A percentile compares a stretch with the other conserved stretches of the same genome.
These are phyloP conservation scores for Acanthamoeba healyi DNA, from an alignment of 208 protist species.

Conservation along the genomic window DNA sequence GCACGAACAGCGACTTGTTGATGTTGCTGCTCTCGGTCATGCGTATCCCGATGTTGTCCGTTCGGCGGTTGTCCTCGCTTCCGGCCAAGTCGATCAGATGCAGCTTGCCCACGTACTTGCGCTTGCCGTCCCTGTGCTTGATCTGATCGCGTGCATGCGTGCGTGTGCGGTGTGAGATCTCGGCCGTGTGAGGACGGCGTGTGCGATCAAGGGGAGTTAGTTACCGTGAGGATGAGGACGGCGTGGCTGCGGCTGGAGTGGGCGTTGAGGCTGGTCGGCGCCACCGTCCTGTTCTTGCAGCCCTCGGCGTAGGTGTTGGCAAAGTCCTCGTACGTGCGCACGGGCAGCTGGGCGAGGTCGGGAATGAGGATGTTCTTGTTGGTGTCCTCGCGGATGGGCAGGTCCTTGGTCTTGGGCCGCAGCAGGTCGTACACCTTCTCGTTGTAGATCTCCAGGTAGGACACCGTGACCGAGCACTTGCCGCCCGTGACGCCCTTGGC, in stretches of 20 bases:
- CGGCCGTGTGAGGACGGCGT: no score
- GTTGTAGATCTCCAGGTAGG: conserved; percentile 94
- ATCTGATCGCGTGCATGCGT: no score
- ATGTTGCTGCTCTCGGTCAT: conserved; percentile 92
- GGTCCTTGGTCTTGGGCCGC: conserved; percentile 5
- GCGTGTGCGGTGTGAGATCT: no score
- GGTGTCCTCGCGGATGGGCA: conserved; percentile 73
- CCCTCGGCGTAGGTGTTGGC: neutral
- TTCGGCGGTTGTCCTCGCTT: conserved; percentile 76
- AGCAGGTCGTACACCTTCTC: conserved; percentile 92
- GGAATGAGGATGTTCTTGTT: conserved; percentile 75
- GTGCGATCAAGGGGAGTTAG: neutral
- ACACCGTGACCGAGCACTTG: conserved; percentile 85
- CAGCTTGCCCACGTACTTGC: conserved; percentile 86
- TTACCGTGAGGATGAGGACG: neutral
- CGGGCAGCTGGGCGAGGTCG: conserved; percentile 3
- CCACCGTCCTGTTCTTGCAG: conserved; percentile 90
- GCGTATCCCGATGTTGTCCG: conserved; percentile 70
- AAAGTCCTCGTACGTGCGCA: conserved; percentile 8
- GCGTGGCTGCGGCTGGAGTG: conserved; percentile 90
- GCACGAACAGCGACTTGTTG: conserved; percentile 91
- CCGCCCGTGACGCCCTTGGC: conserved; percentile 86
- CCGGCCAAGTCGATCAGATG: conserved; percentile 92
- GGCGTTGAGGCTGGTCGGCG: conserved; percentile 90
- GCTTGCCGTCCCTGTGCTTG: conserved; percentile 33